Evolutionary conservation across 2,329 filamentous ascomycete species (phyloP), one percentile per base, ranked within the genome.

Genomic region (Cladosporium sp.): DNA sequence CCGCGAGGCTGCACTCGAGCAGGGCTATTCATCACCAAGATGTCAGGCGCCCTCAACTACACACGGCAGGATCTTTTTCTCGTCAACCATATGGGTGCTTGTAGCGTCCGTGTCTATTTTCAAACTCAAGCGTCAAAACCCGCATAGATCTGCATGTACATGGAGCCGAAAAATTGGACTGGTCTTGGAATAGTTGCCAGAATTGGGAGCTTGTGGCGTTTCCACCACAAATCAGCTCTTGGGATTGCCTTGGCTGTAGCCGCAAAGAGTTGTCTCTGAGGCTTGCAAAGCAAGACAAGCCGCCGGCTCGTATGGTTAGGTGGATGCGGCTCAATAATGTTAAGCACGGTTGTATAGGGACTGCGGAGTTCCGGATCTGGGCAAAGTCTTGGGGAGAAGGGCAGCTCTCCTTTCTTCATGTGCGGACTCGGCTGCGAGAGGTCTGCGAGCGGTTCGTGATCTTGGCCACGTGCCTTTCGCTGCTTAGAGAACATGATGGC

Each of bases 281-380:
- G 57, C 28, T 33, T 60, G 57, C 57, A 49, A 40, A 7, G 21
- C 23, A 33, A 44, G 40, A 60, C 40, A 28, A 33, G 14, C 21
- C 31, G 37, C 26, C n/a, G 40, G 14, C 16, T n/a, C n/a, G 12
- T 16, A 40, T 21, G 16, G n/a, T 31, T 16, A 29, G 29, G 57
- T 60, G 40, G 57, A 16, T 58, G n/a, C 29, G 57, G 37, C 26
- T 60, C 57, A 31, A 60, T 46, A 31, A 60, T 46, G 37, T 29
- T 33, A 31, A 60, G 57, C 57, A 60, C 57, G 57, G 37, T 28
- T 60, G 37, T 26, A 40, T 31, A 46, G 40, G 56, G 29, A 60
- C 37, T 60, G 57, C 57, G 37, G 57, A 60, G 57, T 60, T 44
- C 57, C 57, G 57, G 40, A 29, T 49, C 57, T 60, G 35, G 57